phyloP scores from a whole-genome alignment of 441 rosid genomes.

The Syzygium malaccense region DNA sequence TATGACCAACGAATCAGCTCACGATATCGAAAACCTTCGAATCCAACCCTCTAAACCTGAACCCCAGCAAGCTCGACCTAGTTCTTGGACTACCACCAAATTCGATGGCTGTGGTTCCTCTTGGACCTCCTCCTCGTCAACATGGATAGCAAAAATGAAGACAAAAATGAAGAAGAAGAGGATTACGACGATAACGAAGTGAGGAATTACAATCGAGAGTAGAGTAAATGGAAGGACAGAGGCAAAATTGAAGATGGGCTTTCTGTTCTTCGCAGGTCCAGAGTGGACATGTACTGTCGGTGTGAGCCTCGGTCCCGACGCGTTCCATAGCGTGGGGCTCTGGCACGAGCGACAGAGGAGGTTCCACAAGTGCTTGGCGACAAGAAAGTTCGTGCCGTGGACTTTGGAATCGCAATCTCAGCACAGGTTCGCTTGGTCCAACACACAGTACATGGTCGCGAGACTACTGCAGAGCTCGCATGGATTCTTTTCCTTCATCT shows the following conservation, averaged over 20 bases:
- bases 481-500: not conserved
- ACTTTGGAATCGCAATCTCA: slow-evolving; percentile 12
- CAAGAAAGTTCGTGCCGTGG: slow-evolving; percentile 11
- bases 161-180: not conserved
- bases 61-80: not conserved
- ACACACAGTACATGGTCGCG: slow-evolving; percentile 12
- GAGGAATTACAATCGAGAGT: accelerated
- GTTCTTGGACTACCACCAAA: not conserved
- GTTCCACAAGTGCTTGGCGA: slow-evolving; percentile 4
- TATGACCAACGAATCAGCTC: not conserved
- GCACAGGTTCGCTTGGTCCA: slow-evolving; percentile 13
- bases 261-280: not conserved
- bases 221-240: no score
- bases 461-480: slow-evolving; percentile 12
- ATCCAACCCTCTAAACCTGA: not conserved
- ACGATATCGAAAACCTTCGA: not conserved
- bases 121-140: not conserved
- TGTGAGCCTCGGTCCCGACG: slow-evolving; percentile 1
- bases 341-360: slow-evolving; percentile 12
- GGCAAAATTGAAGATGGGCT: not conserved
- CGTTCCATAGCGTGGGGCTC: slow-evolving; percentile 7
- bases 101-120: not conserved
- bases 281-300: not conserved
- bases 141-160: not conserved
- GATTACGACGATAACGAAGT: not conserved